phyloP scores from a whole-genome alignment of 2,329 filamentous ascomycete genomes.

The Scedosporium apiospermum region DNA sequence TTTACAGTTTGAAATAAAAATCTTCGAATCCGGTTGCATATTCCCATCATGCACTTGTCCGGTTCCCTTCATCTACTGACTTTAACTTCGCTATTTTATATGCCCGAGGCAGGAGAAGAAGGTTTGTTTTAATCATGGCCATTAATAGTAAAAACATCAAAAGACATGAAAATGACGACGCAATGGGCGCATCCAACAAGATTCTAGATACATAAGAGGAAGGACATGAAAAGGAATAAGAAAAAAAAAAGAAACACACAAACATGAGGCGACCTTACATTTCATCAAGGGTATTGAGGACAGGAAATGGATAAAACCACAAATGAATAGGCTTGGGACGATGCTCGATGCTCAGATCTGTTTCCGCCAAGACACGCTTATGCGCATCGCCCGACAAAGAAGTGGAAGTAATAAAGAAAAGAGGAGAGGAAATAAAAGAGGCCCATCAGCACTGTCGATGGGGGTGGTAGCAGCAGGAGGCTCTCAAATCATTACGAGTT shows the following conservation, averaged over 20 bases:
- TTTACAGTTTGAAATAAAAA: no score
- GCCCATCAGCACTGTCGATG: not conserved
- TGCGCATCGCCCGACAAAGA: not conserved
- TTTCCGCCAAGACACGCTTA: not conserved
- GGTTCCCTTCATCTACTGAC: no score
- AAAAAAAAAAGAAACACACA: not conserved
- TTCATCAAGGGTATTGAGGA: constrained; percentile 1
- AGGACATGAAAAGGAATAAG: not conserved
- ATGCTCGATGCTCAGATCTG: not conserved
- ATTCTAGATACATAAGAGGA: not conserved
- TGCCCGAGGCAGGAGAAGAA: no score
- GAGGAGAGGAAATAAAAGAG: not conserved
- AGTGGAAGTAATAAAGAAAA: not conserved
- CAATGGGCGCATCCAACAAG: no score
- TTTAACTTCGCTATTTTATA: no score
- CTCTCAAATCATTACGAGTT: not conserved
- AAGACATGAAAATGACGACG: no score
- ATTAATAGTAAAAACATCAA: no score
- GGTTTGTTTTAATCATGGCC: no score
- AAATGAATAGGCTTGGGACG: not conserved
- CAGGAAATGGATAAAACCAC: not conserved
- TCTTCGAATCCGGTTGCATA: no score
- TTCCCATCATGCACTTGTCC: no score
- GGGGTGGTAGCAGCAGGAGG: not conserved
- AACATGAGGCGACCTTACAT: not conserved